Percentiles rank a stretch among this genome's conserved stretches.
These are phyloP conservation scores for Aphanoascus verrucosus DNA, from an alignment of 2,329 filamentous ascomycete species.

Conservation along the genomic window DNA sequence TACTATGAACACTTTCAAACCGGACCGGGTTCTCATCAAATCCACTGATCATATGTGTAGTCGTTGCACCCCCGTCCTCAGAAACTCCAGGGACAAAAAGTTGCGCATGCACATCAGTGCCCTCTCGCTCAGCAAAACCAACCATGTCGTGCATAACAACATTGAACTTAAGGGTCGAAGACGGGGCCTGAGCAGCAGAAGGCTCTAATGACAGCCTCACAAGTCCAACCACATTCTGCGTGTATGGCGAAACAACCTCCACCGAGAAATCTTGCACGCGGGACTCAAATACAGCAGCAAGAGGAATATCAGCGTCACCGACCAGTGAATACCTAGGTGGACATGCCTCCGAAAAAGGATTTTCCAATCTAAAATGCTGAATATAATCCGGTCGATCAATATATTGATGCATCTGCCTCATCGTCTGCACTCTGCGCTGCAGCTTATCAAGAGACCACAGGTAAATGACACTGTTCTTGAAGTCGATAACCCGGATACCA, in stretches of 20 bases:
- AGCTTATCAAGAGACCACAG: conserved; percentile 94
- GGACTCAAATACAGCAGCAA: conserved; percentile 87
- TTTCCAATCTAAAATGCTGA: conserved; percentile 82
- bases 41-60: conserved; percentile 83
- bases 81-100: conserved; percentile 89
- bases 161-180: conserved; percentile 92
- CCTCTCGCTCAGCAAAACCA: conserved; percentile 90
- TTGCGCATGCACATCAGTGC: conserved; percentile 89
- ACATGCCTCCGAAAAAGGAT: conserved; percentile 82
- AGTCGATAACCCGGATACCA: conserved; percentile 81
- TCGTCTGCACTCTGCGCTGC: conserved; percentile 71
- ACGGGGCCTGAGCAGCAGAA: conserved; percentile 82
- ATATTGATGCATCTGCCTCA: conserved; percentile 96
- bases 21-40: conserved; percentile 88
- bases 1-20: conserved; percentile 96
- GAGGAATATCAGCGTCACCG: conserved; percentile 83
- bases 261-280: conserved; percentile 88
- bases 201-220: conserved; percentile 85
- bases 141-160: conserved; percentile 95
- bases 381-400: conserved; percentile 90
- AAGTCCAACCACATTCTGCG: conserved; percentile 79
- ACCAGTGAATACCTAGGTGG: conserved; percentile 88
- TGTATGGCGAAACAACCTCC: conserved; percentile 86
- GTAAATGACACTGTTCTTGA: conserved; percentile 72
- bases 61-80: conserved; percentile 78